Evolutionary conservation across 257 asterid genomes (phyloP).

Genomic region (Ocimum tenuiflorum): DNA sequence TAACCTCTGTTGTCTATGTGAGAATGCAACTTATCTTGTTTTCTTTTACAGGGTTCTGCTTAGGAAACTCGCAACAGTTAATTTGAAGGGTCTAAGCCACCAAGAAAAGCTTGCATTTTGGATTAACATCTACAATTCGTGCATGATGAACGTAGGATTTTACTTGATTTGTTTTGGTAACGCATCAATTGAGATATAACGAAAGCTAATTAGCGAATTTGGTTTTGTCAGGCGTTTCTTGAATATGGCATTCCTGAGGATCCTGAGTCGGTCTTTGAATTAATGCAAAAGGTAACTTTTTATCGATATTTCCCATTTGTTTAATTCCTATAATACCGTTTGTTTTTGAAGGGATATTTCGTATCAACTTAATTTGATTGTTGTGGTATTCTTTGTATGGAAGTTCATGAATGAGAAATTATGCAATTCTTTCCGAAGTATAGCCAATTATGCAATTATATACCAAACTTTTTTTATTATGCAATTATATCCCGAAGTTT

Average conservation of each 20-base stretch:
- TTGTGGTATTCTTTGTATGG: no score
- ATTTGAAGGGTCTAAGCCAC: slow-evolving; percentile 61
- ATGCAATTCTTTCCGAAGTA: no score
- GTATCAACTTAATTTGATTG: no score
- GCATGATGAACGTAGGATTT: slow-evolving; percentile 79
- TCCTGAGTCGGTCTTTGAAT: slow-evolving; percentile 57
- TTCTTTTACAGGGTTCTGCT: slow-evolving; percentile 48
- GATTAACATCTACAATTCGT: slow-evolving; percentile 84
- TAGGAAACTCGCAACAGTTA: slow-evolving; percentile 53
- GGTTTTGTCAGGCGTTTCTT: slow-evolving; percentile 55
- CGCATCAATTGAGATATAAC: background rate
- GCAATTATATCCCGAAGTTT: no score
- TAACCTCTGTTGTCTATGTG: slow-evolving; percentile 7
- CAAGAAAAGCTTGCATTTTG: slow-evolving; percentile 92
- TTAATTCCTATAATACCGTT: no score
- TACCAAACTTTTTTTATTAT: no score
- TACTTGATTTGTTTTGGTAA: background rate
- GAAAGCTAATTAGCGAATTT: background rate
- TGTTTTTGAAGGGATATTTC: no score
- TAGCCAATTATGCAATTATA: no score
- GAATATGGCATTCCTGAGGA: slow-evolving; percentile 65
- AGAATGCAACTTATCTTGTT: background rate
- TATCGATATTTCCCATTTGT: background rate
- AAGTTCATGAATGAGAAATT: no score
- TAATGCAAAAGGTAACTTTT: slow-evolving; percentile 63